Percentiles rank a stretch among this genome's conserved stretches.
phyloP scores from a whole-genome alignment of 305 asterid genomes.

The Solanum hybrid region DNA sequence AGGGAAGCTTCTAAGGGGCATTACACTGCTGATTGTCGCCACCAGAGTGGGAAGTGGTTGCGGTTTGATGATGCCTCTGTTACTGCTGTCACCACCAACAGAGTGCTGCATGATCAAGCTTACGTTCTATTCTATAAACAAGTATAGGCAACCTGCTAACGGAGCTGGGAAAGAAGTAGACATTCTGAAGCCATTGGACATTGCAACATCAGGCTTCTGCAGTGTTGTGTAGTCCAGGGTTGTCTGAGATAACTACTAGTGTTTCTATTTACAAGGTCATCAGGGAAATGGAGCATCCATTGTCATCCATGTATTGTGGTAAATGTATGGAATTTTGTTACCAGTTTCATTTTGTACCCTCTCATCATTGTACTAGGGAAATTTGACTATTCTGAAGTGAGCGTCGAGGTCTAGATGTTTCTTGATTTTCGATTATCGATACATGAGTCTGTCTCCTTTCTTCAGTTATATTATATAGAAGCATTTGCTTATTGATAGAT shows the following conservation, averaged over 20 bases:
- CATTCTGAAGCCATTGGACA: background rate
- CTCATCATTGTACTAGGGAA: background rate
- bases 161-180: background rate
- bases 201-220: background rate
- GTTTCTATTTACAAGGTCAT: background rate
- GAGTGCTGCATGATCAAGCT: slow-evolving; percentile 75
- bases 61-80: slow-evolving; percentile 77
- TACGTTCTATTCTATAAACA: slow-evolving; percentile 78
- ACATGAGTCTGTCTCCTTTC: background rate
- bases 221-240: background rate
- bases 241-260: background rate
- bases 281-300: background rate
- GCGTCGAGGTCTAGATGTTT: background rate
- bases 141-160: slow-evolving; percentile 21
- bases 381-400: background rate
- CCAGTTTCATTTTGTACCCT: background rate
- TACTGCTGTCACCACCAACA: slow-evolving; percentile 35
- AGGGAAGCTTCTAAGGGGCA: slow-evolving; percentile 89
- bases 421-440: background rate
- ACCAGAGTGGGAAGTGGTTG: slow-evolving; percentile 59
- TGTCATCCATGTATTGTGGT: background rate
- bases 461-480: background rate
- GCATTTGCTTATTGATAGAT: background rate
- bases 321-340: slow-evolving; percentile 2
- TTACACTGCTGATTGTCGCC: slow-evolving; percentile 68